Evolutionary conservation across 148 eudicot species (phyloP).

Genomic region (Vaccinium myrtillus): DNA sequence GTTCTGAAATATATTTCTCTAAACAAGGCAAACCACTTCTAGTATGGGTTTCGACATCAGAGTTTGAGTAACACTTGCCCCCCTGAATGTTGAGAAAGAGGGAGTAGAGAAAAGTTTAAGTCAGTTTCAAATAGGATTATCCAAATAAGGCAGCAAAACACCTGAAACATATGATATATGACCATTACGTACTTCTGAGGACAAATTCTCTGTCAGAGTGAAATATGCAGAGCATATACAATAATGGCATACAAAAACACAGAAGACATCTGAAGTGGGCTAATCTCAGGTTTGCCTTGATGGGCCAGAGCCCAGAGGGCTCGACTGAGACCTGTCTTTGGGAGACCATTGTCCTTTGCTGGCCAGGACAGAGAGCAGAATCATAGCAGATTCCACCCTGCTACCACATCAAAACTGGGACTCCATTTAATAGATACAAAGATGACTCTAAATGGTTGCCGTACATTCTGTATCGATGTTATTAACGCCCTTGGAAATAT

Average conservation of each 20-base stretch:
- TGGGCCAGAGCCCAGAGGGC: background rate
- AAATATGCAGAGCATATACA: background rate
- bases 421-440: background rate
- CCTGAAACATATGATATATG: background rate
- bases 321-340: background rate
- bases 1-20: conserved; percentile 41
- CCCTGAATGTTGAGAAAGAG: conserved; percentile 9
- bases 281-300: no score
- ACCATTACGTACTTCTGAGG: background rate
- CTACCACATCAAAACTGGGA: background rate
- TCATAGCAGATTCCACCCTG: background rate
- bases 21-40: conserved; percentile 19
- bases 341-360: background rate
- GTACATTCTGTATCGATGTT: no score
- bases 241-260: background rate
- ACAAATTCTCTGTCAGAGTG: background rate
- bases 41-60: background rate
- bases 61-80: conserved; percentile 10
- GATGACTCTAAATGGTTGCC: background rate
- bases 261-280: background rate
- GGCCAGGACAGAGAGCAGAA: background rate
- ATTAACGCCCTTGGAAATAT: background rate
- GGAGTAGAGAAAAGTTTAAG: background rate
- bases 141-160: conserved; percentile 8
- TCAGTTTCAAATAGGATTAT: background rate